These are phyloP conservation scores for Aphanomyces invadans DNA, from an alignment of 352 stramenopile genomes.

Conservation along the genomic window DNA sequence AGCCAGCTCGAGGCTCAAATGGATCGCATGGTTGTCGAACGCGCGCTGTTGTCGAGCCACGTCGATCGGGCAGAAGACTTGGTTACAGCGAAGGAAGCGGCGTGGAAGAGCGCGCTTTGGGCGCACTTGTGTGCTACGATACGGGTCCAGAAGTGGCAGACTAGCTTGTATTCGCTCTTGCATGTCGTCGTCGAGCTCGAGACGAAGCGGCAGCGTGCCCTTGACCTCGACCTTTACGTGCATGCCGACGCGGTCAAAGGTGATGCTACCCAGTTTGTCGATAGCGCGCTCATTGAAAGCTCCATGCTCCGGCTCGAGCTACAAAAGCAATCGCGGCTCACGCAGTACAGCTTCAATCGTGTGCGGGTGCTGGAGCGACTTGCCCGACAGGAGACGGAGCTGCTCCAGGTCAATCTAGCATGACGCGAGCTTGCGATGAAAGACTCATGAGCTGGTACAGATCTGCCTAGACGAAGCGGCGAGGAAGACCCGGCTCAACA, in stretches of 20 bases:
- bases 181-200: background rate
- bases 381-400: background rate
- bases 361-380: constrained; percentile 8
- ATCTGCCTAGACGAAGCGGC: constrained; percentile 1
- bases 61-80: background rate
- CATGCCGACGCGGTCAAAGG: background rate
- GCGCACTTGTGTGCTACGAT: background rate
- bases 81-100: background rate
- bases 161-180: background rate
- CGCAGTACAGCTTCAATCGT: background rate
- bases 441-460: too few species aligned
- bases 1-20: background rate
- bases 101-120: background rate
- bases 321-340: constrained; percentile 18
- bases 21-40: background rate
- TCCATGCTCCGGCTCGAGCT: constrained; percentile 17
- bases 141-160: background rate
- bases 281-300: constrained; percentile 10
- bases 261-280: background rate
- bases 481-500: background rate
- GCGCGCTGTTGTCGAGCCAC: background rate
- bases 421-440: too few species aligned
- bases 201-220: constrained; percentile 14
- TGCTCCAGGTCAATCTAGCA: background rate
- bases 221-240: background rate